These are phyloP conservation scores for Saururus chinensis DNA, from an alignment of 164 flowering plant genomes.

Conservation along the genomic window DNA sequence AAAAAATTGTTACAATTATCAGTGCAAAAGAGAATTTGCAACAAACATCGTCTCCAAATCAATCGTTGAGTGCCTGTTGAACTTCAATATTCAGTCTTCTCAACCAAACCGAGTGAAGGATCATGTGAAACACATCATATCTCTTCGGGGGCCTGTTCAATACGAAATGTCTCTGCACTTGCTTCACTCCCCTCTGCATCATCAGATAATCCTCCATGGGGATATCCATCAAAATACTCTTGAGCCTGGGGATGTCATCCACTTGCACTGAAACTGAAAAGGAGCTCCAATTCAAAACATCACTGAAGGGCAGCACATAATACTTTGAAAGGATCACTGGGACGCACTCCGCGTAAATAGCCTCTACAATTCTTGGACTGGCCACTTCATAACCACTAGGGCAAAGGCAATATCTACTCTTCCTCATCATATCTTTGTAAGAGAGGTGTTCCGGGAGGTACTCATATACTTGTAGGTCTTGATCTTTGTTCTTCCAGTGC, in stretches of 20 bases:
- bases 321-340: slow-evolving; percentile 7
- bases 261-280: slow-evolving; percentile 9
- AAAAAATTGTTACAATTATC: too few species aligned
- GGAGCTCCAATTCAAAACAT: slow-evolving; percentile 11
- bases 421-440: slow-evolving; percentile 12
- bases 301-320: slow-evolving; percentile 12
- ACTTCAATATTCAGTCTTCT: slow-evolving; percentile 8
- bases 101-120: slow-evolving; percentile 13
- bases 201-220: slow-evolving; percentile 5
- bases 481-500: slow-evolving; percentile 30
- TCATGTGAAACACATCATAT: slow-evolving; percentile 13
- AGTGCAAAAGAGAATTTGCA: too few species aligned
- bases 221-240: slow-evolving; percentile 13
- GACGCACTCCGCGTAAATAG: slow-evolving; percentile 11
- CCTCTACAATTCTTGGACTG: slow-evolving; percentile 13
- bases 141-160: slow-evolving; percentile 12
- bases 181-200: slow-evolving; percentile 12
- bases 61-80: background rate
- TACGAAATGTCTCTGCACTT: slow-evolving; percentile 11
- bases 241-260: slow-evolving; percentile 7
- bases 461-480: slow-evolving; percentile 10
- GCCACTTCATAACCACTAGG: slow-evolving; percentile 15
- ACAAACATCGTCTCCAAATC: too few species aligned
- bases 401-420: slow-evolving; percentile 11
- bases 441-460: slow-evolving; percentile 6